phyloP scores from a whole-genome alignment of 768 basidiomycete genomes.

The Kwoniella mangroviensis region DNA sequence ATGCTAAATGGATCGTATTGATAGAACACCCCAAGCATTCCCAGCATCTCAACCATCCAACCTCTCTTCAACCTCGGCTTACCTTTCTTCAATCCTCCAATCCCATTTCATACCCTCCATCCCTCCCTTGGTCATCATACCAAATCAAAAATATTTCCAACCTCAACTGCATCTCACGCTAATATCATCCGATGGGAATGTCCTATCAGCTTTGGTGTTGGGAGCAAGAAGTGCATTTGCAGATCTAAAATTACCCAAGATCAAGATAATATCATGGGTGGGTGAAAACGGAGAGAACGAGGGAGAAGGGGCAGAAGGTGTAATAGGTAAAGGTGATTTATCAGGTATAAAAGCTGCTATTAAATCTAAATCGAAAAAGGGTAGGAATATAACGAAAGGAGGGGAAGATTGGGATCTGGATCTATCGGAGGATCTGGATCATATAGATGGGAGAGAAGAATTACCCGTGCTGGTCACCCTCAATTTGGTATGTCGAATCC shows the following conservation, averaged over 20 bases:
- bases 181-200: slow-evolving; percentile 46
- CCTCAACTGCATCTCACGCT: slow-evolving; percentile 53
- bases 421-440: slow-evolving; percentile 36
- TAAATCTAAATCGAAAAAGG: slow-evolving; percentile 32
- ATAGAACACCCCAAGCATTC: slow-evolving; percentile 53
- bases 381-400: slow-evolving; percentile 26
- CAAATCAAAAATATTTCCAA: slow-evolving; percentile 55
- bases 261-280: slow-evolving; percentile 47
- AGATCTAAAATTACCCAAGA: slow-evolving; percentile 50
- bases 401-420: slow-evolving; percentile 57
- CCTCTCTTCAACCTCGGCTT: slow-evolving; percentile 37
- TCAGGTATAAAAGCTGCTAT: slow-evolving; percentile 57
- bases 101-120: slow-evolving; percentile 55
- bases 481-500: slow-evolving; percentile 54
- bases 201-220: slow-evolving; percentile 43
- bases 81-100: slow-evolving; percentile 40
- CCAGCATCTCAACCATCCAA: slow-evolving; percentile 30
- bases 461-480: slow-evolving; percentile 53
- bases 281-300: slow-evolving; percentile 21
- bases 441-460: slow-evolving; percentile 34
- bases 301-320: slow-evolving; percentile 27
- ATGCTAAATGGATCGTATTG: background rate
- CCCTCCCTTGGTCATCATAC: slow-evolving; percentile 50
- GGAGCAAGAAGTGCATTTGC: slow-evolving; percentile 53
- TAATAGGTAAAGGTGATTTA: slow-evolving; percentile 39